These are phyloP conservation scores for Chaetomium strumarium DNA, from an alignment of 2,329 filamentous ascomycete genomes.

Conservation along the genomic window DNA sequence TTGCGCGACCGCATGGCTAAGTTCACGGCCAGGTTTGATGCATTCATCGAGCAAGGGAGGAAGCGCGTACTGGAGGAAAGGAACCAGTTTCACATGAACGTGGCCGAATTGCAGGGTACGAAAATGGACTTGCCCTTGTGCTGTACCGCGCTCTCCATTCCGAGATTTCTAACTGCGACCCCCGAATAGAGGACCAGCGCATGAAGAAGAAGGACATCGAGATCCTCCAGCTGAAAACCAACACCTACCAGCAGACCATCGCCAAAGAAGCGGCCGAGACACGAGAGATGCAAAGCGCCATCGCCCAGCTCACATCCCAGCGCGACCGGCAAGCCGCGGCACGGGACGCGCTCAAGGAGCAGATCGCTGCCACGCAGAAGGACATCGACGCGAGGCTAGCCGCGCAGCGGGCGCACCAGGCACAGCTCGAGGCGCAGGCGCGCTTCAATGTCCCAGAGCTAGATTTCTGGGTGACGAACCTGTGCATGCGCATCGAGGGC, in stretches of 20 bases:
- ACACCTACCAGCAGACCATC: constrained; percentile 66
- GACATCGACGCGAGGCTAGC: constrained; percentile 64
- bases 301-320: constrained; percentile 52
- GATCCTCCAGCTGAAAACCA: constrained; percentile 66
- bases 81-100: constrained; percentile 86
- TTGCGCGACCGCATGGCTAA: constrained; percentile 90
- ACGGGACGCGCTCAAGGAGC: constrained; percentile 52
- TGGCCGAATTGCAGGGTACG: constrained; percentile 84
- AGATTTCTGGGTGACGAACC: constrained; percentile 89
- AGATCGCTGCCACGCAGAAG: constrained; percentile 62
- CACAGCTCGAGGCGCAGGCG: constrained; percentile 73
- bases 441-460: constrained; percentile 89
- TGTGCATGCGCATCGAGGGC: constrained; percentile 85
- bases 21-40: constrained; percentile 86
- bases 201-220: constrained; percentile 86
- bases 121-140: background rate
- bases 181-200: constrained; percentile 75
- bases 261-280: constrained; percentile 72
- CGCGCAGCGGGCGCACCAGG: constrained; percentile 66
- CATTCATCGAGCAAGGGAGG: constrained; percentile 85
- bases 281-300: constrained; percentile 63
- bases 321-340: constrained; percentile 54
- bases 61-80: constrained; percentile 88
- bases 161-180: constrained; percentile 2
- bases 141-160: constrained; percentile 10